Conservation (phyloP, 352 stramenopile species). For the Aphanomyces invadans region DNA sequence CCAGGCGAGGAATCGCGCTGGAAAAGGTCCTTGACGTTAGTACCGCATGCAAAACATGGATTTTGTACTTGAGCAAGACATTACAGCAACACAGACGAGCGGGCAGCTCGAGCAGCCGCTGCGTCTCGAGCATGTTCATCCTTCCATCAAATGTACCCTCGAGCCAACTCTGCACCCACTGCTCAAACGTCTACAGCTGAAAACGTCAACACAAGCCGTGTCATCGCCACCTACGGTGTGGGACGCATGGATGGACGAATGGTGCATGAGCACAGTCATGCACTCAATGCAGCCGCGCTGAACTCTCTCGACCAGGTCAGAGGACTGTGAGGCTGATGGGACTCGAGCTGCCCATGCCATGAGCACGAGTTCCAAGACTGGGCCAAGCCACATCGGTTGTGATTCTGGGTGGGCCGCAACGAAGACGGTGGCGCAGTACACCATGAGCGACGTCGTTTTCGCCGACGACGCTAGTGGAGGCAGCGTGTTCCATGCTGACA, state of each 20-base stretch:
- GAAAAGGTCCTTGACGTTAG: neutral
- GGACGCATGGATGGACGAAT: neutral
- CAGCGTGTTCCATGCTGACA: neutral
- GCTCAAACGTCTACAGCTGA: neutral
- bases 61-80: conserved; percentile 2
- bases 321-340: no score
- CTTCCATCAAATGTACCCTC: neutral
- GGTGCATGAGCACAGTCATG: neutral
- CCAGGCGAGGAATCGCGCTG: neutral
- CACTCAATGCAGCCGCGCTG: conserved; percentile 1
- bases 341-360: neutral
- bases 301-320: neutral
- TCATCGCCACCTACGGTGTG: neutral
- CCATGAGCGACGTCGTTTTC: neutral
- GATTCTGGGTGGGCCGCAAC: neutral
- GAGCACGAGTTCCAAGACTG: neutral
- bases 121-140: neutral
- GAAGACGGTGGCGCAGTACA: conserved; percentile 1
- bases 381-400: neutral
- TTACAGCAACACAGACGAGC: conserved; percentile 4
- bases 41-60: neutral
- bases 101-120: neutral
- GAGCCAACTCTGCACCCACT: neutral
- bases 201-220: neutral
- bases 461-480: neutral